Evolutionary conservation across 129 eudicot genomes (phyloP), one percentile per base, ranked within the genome.

Genomic region (Artemisia argyi): DNA sequence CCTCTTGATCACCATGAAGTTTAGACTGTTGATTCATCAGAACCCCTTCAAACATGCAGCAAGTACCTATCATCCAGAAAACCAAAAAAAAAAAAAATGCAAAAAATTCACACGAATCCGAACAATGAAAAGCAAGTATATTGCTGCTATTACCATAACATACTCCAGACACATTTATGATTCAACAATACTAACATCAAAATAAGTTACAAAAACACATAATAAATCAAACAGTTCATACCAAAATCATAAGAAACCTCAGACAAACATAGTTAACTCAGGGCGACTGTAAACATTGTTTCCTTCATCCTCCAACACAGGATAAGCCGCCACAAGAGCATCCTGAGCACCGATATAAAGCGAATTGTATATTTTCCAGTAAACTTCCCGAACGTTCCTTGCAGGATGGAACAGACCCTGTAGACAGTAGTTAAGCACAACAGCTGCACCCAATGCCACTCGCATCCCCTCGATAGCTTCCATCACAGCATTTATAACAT

Each of bases 381-480:
- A 90, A 30, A 90, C 97, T 78, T 94, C 99, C 65, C 99, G 83
- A 7, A 94, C 98, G 79, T 94, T 94, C 85, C 98, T 85, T 1
- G 97, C 97, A 2, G 99, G 99, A 75, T 94, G 99, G 74, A 94
- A 94, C 68, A 90, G 75, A 12, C 98, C 98, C 80, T 93, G 98
- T 8, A 93, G 88, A 73, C 98, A 93, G 47, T 93, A 93, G 59
- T 93, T 93, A 48, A 93, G 90, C 44, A 93, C 83, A 17, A 88
- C 90, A 5, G 97, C 95, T 0, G 96, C 84, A n/a, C 98, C 98
- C 72, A 93, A 69, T 0, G 98, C 98, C 20, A 93, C 98, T 50
- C 98, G 80, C 98, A 93, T 93, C 22, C 98, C 98, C 73, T 93
- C 97, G 17, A 93, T 87, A 48, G 98, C 98, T 78, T 93, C 98